Evolutionary conservation across 2,329 filamentous ascomycete genomes (phyloP), one percentile per base, ranked within the genome.

Genomic region (Paecilomyces sp.): DNA sequence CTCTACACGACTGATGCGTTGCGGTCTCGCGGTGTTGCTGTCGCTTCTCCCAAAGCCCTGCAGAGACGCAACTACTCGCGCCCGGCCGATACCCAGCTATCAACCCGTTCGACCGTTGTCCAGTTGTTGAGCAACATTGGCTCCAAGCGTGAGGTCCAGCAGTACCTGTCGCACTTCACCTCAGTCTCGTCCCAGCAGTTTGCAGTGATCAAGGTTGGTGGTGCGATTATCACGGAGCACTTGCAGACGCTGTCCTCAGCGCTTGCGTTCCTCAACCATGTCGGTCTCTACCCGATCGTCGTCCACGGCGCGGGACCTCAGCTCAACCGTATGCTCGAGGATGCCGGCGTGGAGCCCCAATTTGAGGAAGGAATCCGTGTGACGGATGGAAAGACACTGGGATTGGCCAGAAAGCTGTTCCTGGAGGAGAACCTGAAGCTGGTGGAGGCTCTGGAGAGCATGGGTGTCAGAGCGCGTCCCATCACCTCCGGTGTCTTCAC

Each of bases 121-220:
- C 91, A 93, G 79, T 85, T 96, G 61, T 83, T 97, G 67, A 96
- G 91, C 80, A 96, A 93, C 78, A 95, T 97, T 74, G 93, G 92
- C 63, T 96, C 92, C 64, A 96, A 95, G 84, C 84, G 93, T 62
- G 93, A 99, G 80, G 91, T 95, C 64, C 91, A 97, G 81, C 93
- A 97, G 77, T 97, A 97, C 77, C 87, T 97, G 61, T 94, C 92
- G 66, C 92, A 97, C 75, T 99, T 99, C 82, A 94, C 89, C 67
- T 96, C 92, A 34, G 92, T 97, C 63, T 94, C 92, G 53, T 96
- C 92, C 36, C 92, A 97, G 80, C 92, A 96, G 73, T 99, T 97
- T 75, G 93, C 92, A 66, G 93, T 99, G 55, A 96, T 99, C 78
- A 99, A 99, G 81, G 93, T 97, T 59, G 94, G 93, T 63, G 94